These are phyloP conservation scores for Pseudogymnoascus sp. DNA, from an alignment of 2,329 filamentous ascomycete genomes.

Conservation along the genomic window DNA sequence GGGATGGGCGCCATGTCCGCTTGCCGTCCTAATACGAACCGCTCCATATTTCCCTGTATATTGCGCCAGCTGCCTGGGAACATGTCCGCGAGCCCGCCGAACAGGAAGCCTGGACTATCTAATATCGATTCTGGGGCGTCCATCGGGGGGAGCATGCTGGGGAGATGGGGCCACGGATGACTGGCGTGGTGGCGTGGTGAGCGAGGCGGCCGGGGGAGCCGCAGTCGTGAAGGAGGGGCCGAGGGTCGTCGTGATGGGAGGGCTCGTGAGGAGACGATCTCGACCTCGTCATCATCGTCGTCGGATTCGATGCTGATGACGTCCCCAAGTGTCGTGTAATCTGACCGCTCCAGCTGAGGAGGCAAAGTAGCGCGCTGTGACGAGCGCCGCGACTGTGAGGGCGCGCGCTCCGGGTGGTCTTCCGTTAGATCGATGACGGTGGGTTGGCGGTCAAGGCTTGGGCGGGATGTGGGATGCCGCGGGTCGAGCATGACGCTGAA, in stretches of 20 bases:
- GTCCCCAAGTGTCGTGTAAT: neutral
- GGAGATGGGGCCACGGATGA: neutral
- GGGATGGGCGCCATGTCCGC: neutral
- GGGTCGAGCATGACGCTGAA: slow-evolving; percentile 4
- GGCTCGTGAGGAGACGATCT: neutral
- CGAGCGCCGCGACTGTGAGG: slow-evolving; percentile 4
- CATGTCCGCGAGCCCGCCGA: neutral
- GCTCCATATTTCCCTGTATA: neutral
- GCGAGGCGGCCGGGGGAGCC: neutral
- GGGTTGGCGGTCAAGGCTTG: neutral
- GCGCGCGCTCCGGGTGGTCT: neutral
- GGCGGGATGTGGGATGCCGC: neutral
- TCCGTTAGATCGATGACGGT: slow-evolving; percentile 7
- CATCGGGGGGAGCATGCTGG: neutral
- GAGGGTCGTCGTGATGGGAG: neutral
- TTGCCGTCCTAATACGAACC: neutral
- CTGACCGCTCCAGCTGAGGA: neutral
- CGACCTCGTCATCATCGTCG: slow-evolving; percentile 3
- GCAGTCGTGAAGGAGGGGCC: neutral
- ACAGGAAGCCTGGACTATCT: neutral
- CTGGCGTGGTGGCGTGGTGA: neutral
- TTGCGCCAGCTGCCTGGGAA: neutral
- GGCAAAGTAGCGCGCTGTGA: neutral
- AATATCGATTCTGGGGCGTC: neutral
- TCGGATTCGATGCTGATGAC: slow-evolving; percentile 1